Conservation (phyloP, 768 basidiomycete genomes). For the Sarcomyxa edulis region DNA sequence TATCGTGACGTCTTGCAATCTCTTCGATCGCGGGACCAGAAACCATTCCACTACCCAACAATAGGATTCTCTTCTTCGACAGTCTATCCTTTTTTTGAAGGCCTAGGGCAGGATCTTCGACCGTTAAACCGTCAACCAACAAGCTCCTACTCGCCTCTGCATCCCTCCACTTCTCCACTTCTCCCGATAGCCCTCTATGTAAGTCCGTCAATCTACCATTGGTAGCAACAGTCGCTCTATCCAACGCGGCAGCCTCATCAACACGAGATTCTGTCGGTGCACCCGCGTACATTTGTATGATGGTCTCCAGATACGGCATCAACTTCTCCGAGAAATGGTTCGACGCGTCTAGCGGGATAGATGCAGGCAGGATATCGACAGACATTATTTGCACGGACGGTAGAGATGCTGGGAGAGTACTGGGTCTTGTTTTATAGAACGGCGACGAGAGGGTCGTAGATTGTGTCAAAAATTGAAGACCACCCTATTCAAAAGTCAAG, state of each 20-base stretch:
- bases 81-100: not conserved
- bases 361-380: constrained; percentile 86
- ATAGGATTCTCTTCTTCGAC: constrained; percentile 61
- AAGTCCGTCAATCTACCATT: constrained; percentile 46
- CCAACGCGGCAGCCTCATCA: constrained; percentile 39
- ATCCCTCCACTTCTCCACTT: constrained; percentile 40
- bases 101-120: not conserved
- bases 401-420: constrained; percentile 34
- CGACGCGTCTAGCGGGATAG: constrained; percentile 79
- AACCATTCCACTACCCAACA: constrained; percentile 95
- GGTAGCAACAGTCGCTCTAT: constrained; percentile 66
- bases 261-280: constrained; percentile 10
- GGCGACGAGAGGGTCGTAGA: constrained; percentile 77
- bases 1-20: constrained; percentile 54
- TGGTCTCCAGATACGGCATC: constrained; percentile 58
- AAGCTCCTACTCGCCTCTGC: constrained; percentile 11
- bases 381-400: constrained; percentile 76
- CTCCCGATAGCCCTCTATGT: constrained; percentile 55
- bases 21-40: constrained; percentile 83
- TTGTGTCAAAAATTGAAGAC: constrained; percentile 76
- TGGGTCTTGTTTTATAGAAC: constrained; percentile 49
- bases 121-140: not conserved
- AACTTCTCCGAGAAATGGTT: constrained; percentile 66
- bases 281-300: constrained; percentile 37
- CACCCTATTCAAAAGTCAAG: constrained; percentile 47